These are phyloP conservation scores for Ilyonectria mors-panacis DNA, from an alignment of 2,329 filamentous ascomycete genomes.

Conservation along the genomic window DNA sequence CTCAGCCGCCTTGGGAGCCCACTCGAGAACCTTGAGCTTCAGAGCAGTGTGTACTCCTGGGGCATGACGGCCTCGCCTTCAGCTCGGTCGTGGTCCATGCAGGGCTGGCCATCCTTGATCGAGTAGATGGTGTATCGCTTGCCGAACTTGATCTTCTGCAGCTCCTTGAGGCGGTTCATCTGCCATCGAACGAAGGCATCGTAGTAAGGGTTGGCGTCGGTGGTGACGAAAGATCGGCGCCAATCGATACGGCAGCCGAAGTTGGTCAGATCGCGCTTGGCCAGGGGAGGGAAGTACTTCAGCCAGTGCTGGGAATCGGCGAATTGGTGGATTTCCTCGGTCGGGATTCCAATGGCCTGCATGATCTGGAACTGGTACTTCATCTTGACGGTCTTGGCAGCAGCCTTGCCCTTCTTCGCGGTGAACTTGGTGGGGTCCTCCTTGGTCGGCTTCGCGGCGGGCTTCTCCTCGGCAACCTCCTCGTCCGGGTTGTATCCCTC, in stretches of 20 bases:
- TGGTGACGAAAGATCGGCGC: constrained; percentile 93
- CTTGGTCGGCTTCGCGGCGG: constrained; percentile 76
- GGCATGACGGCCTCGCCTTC: constrained; percentile 71
- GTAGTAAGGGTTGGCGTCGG: constrained; percentile 96
- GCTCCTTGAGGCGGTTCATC: constrained; percentile 91
- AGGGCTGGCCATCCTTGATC: constrained; percentile 62
- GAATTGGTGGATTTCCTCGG: constrained; percentile 93
- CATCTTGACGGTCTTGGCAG: constrained; percentile 89
- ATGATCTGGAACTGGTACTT: constrained; percentile 98
- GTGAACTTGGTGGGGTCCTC: constrained; percentile 93
- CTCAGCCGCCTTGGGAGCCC: constrained; percentile 82
- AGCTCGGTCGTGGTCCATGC: constrained; percentile 64
- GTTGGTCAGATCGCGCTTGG: constrained; percentile 81
- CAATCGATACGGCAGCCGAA: constrained; percentile 93
- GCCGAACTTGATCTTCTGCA: constrained; percentile 94
- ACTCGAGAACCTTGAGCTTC: constrained; percentile 92
- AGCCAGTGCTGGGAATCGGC: constrained; percentile 95
- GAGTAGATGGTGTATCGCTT: constrained; percentile 93
- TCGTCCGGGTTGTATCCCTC: constrained; percentile 79
- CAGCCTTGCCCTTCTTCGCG: constrained; percentile 93
- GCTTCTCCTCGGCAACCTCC: constrained; percentile 64
- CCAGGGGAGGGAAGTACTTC: constrained; percentile 79
- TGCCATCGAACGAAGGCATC: constrained; percentile 97
- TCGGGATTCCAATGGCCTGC: constrained; percentile 89
- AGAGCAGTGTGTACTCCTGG: constrained; percentile 95